Conservation (phyloP, 345 rosid species). For the Populus ilicifolia region DNA sequence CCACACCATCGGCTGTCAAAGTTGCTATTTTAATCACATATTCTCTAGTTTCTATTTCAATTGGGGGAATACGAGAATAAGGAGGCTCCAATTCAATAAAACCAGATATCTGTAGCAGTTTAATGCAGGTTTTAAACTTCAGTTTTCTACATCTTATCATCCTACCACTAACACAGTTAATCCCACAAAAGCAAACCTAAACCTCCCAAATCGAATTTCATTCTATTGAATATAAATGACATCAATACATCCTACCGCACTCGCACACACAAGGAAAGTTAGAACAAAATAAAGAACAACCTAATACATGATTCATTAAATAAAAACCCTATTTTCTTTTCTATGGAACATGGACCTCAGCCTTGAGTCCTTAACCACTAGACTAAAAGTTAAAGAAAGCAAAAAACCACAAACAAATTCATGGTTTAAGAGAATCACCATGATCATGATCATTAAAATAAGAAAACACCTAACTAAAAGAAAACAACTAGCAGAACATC, state of each 20-base stretch:
- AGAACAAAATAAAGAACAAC: background rate
- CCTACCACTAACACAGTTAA: background rate
- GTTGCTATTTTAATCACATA: too few relatives aligned
- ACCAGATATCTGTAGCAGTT: background rate
- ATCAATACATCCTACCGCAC: background rate
- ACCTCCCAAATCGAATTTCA: background rate
- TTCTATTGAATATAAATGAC: background rate
- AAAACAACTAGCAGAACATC: background rate
- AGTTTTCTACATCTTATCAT: background rate
- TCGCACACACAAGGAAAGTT: background rate
- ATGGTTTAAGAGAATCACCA: background rate
- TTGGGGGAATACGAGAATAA: background rate
- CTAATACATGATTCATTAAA: background rate
- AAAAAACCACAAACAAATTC: background rate
- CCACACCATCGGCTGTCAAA: background rate
- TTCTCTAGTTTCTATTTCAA: background rate
- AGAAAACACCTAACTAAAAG: background rate
- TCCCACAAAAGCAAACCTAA: background rate
- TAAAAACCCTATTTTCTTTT: background rate
- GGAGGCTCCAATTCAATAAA: background rate
- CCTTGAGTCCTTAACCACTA: background rate
- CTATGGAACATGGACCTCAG: background rate
- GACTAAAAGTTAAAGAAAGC: background rate
- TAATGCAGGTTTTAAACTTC: background rate
- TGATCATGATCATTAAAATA: background rate